Conservation (phyloP, 805 yeast genomes). For the Sugiyamaella marilandica region DNA sequence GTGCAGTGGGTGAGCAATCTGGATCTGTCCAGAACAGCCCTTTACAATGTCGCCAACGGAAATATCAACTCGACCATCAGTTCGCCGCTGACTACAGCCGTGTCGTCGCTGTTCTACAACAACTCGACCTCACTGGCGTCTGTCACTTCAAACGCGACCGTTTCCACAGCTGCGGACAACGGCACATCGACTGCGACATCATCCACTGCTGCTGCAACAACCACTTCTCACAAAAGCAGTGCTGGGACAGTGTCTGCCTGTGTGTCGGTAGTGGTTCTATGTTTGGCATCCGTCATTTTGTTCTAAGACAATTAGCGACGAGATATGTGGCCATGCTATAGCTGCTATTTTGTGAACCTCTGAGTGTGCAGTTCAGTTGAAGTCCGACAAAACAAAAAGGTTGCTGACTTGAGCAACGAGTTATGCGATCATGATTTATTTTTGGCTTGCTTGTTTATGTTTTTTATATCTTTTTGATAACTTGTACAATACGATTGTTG, state of each 20-base stretch:
- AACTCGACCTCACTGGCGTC: neutral
- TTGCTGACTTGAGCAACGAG: no score
- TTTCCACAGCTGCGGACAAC: neutral
- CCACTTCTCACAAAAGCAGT: conserved; percentile 7
- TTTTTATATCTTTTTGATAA: neutral
- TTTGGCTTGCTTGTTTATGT: neutral
- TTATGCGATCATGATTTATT: no score
- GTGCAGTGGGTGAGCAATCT: conserved; percentile 14
- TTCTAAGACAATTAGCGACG: neutral
- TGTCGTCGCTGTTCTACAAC: neutral
- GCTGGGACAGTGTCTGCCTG: neutral
- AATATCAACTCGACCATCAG: neutral
- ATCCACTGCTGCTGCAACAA: conserved; percentile 7
- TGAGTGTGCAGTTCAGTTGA: no score
- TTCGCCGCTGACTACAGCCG: neutral
- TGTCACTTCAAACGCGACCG: neutral
- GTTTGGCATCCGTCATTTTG: neutral
- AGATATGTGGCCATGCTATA: no score
- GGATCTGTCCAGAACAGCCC: conserved; percentile 15
- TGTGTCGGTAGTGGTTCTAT: neutral
- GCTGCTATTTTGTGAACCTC: no score
- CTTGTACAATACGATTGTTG: neutral
- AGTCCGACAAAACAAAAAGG: no score
- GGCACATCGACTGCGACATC: conserved; percentile 2
- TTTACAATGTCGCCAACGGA: conserved; percentile 18